Evolutionary conservation across 108 stramenopile species (phyloP), one percentile per base, ranked within the genome.

Genomic region (Fistulifera solaris): DNA sequence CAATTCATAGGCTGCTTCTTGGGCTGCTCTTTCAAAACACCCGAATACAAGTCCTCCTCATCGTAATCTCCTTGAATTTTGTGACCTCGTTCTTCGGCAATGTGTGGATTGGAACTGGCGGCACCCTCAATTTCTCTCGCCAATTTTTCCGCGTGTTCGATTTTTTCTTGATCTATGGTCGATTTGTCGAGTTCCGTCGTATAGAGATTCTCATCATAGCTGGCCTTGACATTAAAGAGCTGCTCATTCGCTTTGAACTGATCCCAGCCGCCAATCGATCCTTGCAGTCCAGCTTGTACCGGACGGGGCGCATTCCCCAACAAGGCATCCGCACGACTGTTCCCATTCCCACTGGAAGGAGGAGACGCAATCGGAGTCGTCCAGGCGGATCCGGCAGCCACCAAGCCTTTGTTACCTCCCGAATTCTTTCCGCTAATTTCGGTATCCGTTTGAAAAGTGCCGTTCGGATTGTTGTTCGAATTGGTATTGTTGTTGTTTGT

Each of bases 171-270:
- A 50, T 89, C 81, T 28, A 95, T 67, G 1, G 64, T 54, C 8
- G 60, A 48, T 45, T 81, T 89, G 59, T 97, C 88, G 54, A 97
- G 72, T 38, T 65, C 54, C 1, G 94, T 97, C 0, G 96, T 97
- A 73, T 97, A 97, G n/a, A 96, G 60, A 71, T 89, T 97, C 63
- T 97, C 96, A 60, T 97, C 94, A 52, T 73, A 97, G 19, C 83
- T 68, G 12, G 89, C 76, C 53, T 76, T 77, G 61, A 97, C 93
- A 62, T 85, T 82, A 70, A 95, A 96, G 43, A 79, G 60, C 28
- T 76, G 62, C 57, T 89, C 66, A 62, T 96, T 96, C 28, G 87
- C 90, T 54, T 83, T 64, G 64, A 96, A 96, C 61, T 96, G 92
- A 78, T 87, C 85, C 91, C 91, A 93, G 22, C 66, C 55, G 35